These are phyloP conservation scores for Colletotrichum cordylinicola DNA, from an alignment of 2,329 filamentous ascomycete genomes.

Conservation along the genomic window DNA sequence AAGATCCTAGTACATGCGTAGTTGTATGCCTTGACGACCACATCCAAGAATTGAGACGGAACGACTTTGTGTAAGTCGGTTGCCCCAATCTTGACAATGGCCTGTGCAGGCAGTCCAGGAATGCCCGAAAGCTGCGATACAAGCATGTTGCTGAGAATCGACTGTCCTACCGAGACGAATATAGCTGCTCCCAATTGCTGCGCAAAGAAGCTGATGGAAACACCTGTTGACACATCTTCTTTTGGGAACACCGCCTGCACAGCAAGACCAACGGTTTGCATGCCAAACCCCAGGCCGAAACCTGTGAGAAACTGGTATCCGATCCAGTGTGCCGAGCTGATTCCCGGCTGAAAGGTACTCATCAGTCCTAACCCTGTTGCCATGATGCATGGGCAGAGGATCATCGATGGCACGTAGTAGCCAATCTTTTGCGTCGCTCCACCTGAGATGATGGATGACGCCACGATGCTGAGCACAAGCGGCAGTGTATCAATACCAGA, in stretches of 20 bases:
- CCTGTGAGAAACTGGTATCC: conserved; percentile 65
- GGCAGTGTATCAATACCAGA: conserved; percentile 65
- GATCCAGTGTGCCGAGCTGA: conserved; percentile 60
- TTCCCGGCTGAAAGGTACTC: conserved; percentile 56
- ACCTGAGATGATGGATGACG: conserved; percentile 56
- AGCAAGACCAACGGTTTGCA: conserved; percentile 63
- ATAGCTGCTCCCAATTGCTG: conserved; percentile 66
- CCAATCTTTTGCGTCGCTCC: conserved; percentile 56
- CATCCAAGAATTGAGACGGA: conserved; percentile 49
- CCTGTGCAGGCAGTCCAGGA: conserved; percentile 46
- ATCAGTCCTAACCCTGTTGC: conserved; percentile 61
- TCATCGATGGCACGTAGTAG: conserved; percentile 66
- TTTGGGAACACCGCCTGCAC: conserved; percentile 58
- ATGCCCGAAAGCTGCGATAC: conserved; percentile 41
- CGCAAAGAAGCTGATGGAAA: conserved; percentile 61
- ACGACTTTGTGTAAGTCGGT: conserved; percentile 65
- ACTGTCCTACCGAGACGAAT: conserved; percentile 63
- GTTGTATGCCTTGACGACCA: conserved; percentile 71
- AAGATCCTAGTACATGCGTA: conserved; percentile 67
- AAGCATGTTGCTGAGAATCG: conserved; percentile 55
- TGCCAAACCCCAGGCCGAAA: conserved; percentile 62
- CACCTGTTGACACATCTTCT: conserved; percentile 59
- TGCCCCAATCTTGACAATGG: conserved; percentile 55
- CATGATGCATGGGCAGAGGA: conserved; percentile 54
- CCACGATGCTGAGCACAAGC: conserved; percentile 59